Evolutionary conservation across 176 grass and related monocot species (phyloP), one percentile per base, ranked within the genome.

Genomic region (Tuctoria greenei): DNA sequence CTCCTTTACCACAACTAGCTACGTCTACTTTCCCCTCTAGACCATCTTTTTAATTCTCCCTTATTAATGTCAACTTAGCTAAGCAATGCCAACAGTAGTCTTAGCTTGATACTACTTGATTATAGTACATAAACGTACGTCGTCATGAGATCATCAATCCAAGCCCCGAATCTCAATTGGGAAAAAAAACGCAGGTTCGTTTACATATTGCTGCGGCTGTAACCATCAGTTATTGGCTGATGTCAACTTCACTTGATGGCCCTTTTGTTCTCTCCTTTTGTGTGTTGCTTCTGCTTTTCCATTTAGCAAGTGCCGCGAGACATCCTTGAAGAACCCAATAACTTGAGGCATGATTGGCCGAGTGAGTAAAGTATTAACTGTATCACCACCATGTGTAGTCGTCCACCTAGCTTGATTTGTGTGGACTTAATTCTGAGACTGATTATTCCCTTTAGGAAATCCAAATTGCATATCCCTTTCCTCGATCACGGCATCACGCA

Each of bases 211-310:
- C 15, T 71, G 37, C 9, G 21, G 62, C 67, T 13, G 36, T 73
- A 83, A 78, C 80, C 80, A 74, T 85, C 82, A 67, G 50, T 36
- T 46, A 61, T 77, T 62, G 69, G 49, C 14, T 76, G 80, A 54
- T 89, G 50, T 62, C 72, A 85, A 50, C 62, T 66, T 84, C 57
- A 64, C 13, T 34, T 21, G 2, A 17, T 21, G 20, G 24, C 42
- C 37, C 56, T 31, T 50, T 15, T 67, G 4, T 14, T 57, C 72
- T 24, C 24, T 11, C 43, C 4, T 8, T 47, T 8, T 18, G 13
- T 36, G 4, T 79, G 26, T 27, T 61, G 31, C 73, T 66, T 74
- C 44, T n/a, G 21, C 86, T 75, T 87, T 78, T 77, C 37, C 56
- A 70, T 64, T 70, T 28, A 11, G 27, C n/a, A 28, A 76, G 64